These are phyloP conservation scores for Clarireedia homoeocarpa DNA, from an alignment of 2,329 filamentous ascomycete species.

Conservation along the genomic window DNA sequence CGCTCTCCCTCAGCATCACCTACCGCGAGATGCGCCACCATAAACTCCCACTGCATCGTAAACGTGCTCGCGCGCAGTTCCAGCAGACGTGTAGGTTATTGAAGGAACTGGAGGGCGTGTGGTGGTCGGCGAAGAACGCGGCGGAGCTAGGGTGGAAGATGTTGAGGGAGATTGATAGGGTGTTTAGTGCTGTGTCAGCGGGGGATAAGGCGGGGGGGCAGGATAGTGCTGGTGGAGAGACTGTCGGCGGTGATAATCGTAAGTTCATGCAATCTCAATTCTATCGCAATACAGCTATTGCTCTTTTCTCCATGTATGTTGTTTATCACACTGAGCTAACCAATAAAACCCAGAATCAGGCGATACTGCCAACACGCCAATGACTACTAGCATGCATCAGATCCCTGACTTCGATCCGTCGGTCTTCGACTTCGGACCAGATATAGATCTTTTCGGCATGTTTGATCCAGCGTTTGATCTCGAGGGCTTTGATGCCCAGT, in stretches of 20 bases:
- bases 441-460: slow-evolving; percentile 21
- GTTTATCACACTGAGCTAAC: no score
- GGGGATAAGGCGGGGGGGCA: background rate
- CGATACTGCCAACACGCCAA: background rate
- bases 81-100: slow-evolving; percentile 46
- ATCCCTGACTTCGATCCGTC: slow-evolving; percentile 16
- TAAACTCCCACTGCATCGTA: slow-evolving; percentile 49
- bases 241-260: no score
- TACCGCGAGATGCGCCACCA: slow-evolving; percentile 59
- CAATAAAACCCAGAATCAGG: background rate
- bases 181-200: slow-evolving; percentile 12
- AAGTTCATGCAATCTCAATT: no score
- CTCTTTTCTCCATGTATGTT: no score
- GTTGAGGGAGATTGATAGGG: slow-evolving; percentile 22
- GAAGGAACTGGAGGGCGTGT: slow-evolving; percentile 46
- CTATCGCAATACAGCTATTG: no score
- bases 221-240: no score
- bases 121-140: slow-evolving; percentile 41
- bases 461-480: slow-evolving; percentile 23
- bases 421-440: slow-evolving; percentile 13
- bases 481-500: slow-evolving; percentile 19
- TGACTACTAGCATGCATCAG: background rate
- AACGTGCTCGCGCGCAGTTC: slow-evolving; percentile 47
- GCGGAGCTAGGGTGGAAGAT: slow-evolving; percentile 21
- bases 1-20: slow-evolving; percentile 52